These are phyloP conservation scores for Penicillium coffeae DNA, from an alignment of 495 filamentous ascomycete genomes.

Conservation along the genomic window DNA sequence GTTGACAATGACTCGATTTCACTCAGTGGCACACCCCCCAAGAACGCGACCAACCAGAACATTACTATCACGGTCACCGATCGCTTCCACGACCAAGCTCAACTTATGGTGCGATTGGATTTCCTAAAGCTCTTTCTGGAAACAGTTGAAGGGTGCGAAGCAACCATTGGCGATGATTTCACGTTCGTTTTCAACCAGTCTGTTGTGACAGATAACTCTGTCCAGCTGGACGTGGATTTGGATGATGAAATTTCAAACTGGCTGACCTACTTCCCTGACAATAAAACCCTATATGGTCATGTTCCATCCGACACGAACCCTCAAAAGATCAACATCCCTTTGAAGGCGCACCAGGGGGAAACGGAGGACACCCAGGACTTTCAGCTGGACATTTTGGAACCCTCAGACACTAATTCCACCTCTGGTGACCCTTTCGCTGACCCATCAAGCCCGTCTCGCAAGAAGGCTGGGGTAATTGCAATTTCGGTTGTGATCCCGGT, in stretches of 20 bases:
- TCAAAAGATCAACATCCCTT: constrained; percentile 39
- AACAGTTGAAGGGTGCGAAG: constrained; percentile 44
- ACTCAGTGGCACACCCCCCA: constrained; percentile 62
- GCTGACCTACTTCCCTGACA: constrained; percentile 60
- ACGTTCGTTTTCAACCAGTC: constrained; percentile 57
- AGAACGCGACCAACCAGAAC: constrained; percentile 51
- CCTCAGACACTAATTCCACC: constrained; percentile 13
- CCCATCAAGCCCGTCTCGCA: constrained; percentile 16
- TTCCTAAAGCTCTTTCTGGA: constrained; percentile 45
- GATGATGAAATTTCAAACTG: constrained; percentile 52
- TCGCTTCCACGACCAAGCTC: constrained; percentile 59
- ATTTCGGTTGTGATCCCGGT: constrained; percentile 43
- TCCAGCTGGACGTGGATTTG: constrained; percentile 52
- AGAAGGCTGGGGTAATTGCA: constrained; percentile 43
- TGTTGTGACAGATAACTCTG: constrained; percentile 48
- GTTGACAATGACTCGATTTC: constrained; percentile 60
- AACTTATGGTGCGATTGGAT: constrained; percentile 58
- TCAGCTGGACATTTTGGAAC: constrained; percentile 44
- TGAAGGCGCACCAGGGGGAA: constrained; percentile 48
- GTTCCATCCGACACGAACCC: constrained; percentile 51
- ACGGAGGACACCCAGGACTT: constrained; percentile 47
- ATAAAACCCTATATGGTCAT: constrained; percentile 56
- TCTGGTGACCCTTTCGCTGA: constrained; percentile 18
- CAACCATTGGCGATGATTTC: constrained; percentile 62
- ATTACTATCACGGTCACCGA: constrained; percentile 66